Percentiles rank a stretch among this genome's conserved stretches.
Conservation (phyloP, 2,329 filamentous ascomycete genomes). For the Zasmidium citrigriseum region DNA sequence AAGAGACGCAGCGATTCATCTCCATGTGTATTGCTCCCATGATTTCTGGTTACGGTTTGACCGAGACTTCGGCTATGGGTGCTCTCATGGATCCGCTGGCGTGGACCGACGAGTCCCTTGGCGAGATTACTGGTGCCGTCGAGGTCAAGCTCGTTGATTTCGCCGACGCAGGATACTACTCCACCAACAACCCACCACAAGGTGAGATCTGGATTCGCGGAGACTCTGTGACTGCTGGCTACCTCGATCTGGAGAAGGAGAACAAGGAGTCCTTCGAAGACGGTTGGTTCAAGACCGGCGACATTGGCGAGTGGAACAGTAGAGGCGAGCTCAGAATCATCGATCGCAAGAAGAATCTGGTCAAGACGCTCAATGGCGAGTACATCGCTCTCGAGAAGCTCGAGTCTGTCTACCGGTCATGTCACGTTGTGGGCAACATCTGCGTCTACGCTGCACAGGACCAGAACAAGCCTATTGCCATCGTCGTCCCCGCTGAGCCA, state of each 20-base stretch:
- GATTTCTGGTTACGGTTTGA: constrained; percentile 91
- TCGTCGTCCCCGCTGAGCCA: constrained; percentile 67
- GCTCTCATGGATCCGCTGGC: constrained; percentile 81
- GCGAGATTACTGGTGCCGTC: constrained; percentile 72
- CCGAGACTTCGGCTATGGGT: constrained; percentile 78
- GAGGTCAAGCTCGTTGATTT: constrained; percentile 93
- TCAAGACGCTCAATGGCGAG: constrained; percentile 93
- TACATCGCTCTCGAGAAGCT: constrained; percentile 97
- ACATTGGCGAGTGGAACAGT: constrained; percentile 85
- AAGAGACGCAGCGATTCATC: constrained; percentile 85
- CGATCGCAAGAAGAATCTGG: constrained; percentile 96
- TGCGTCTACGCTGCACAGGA: constrained; percentile 80
- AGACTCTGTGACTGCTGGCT: constrained; percentile 70
- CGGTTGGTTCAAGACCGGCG: constrained; percentile 96
- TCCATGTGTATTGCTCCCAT: constrained; percentile 92
- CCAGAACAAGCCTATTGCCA: constrained; percentile 76
- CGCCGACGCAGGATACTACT: constrained; percentile 81
- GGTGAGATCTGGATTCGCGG: constrained; percentile 93
- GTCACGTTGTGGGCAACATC: constrained; percentile 77
- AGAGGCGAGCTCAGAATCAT: constrained; percentile 83
- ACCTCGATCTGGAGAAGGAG: constrained; percentile 85
- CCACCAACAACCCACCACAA: constrained; percentile 74
- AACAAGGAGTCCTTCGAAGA: constrained; percentile 74
- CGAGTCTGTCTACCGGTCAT: constrained; percentile 84
- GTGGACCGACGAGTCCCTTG: constrained; percentile 76